Percentiles rank a stretch among this genome's conserved stretches.
Evolutionary conservation across 2,329 filamentous ascomycete species (phyloP).

Genomic region (Mycocentrospora acerina): DNA sequence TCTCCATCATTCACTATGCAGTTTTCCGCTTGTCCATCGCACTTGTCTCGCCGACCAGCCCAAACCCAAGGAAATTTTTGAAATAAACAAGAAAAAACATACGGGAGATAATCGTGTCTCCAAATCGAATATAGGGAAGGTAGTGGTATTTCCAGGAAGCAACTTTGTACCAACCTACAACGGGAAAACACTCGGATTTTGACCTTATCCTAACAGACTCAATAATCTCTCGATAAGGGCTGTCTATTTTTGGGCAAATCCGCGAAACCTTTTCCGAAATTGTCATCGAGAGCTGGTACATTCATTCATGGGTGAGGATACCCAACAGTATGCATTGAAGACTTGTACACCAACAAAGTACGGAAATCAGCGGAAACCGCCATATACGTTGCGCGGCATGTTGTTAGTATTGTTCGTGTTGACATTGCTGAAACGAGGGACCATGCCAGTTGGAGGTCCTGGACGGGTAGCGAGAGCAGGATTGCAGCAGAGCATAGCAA

Average conservation of each 20-base stretch:
- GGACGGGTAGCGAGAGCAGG: slow-evolving; percentile 86
- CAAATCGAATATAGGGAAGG: too few relatives aligned
- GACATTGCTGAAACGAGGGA: slow-evolving; percentile 40
- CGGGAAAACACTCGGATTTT: slow-evolving; percentile 27
- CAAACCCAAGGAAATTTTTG: slow-evolving; percentile 19
- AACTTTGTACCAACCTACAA: slow-evolving; percentile 26
- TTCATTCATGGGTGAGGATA: slow-evolving; percentile 27
- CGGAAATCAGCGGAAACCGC: slow-evolving; percentile 28
- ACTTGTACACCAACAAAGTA: slow-evolving; percentile 13
- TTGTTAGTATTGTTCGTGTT: slow-evolving; percentile 3
- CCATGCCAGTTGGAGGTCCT: slow-evolving; percentile 71
- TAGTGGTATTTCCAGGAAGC: slow-evolving; percentile 16
- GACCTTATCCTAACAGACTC: slow-evolving; percentile 33
- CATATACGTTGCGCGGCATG: slow-evolving; percentile 28
- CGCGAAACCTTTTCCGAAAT: slow-evolving; percentile 36
- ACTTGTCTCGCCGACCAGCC: slow-evolving; percentile 18
- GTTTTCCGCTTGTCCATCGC: slow-evolving; percentile 8
- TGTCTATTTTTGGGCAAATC: slow-evolving; percentile 32
- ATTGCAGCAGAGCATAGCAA: slow-evolving; percentile 98
- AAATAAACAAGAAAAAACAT: slow-evolving; percentile 39
- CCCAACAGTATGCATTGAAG: slow-evolving; percentile 28
- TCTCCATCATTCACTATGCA: slow-evolving; percentile 17
- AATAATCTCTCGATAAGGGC: slow-evolving; percentile 34
- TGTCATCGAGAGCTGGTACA: slow-evolving; percentile 26
- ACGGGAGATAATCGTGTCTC: slow-evolving; percentile 16